phyloP scores from a whole-genome alignment of 2,329 filamentous ascomycete genomes.

The Venturia oleaginea region DNA sequence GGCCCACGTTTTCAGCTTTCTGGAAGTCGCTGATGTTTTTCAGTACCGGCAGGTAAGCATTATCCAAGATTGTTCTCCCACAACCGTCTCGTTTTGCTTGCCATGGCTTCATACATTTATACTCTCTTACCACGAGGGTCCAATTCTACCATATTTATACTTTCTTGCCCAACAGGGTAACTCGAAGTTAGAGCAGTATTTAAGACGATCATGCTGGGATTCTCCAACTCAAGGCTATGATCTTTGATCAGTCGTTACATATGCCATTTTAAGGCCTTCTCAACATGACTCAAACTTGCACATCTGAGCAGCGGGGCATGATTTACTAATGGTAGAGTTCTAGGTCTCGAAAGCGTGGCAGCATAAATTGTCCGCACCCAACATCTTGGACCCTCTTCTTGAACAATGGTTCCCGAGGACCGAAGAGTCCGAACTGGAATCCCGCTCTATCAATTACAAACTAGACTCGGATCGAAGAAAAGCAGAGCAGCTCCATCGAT shows the following conservation, averaged over 20 bases:
- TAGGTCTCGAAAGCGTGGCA: neutral
- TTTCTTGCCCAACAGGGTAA: too few species aligned
- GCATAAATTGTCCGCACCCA: neutral
- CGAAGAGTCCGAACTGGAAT: neutral
- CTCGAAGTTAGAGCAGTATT: too few species aligned
- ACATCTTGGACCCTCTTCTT: neutral
- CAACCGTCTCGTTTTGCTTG: neutral
- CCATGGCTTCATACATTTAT: too few species aligned
- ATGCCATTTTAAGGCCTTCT: neutral
- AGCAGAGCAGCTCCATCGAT: conserved; percentile 4
- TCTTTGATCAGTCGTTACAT: neutral
- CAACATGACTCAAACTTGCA: neutral
- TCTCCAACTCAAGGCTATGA: too few species aligned
- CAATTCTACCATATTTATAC: too few species aligned
- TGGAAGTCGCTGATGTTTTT: conserved; percentile 8
- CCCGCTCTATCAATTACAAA: neutral
- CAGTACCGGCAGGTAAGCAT: neutral
- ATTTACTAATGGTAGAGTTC: neutral
- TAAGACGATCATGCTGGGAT: too few species aligned
- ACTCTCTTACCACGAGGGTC: too few species aligned
- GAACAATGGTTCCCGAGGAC: neutral
- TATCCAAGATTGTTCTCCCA: too few species aligned
- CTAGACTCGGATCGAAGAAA: neutral
- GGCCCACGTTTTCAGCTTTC: conserved; percentile 2
- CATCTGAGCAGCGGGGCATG: neutral